A percentile compares a stretch with the other conserved stretches of the same genome.
These are phyloP conservation scores for Hypoxylon perforatum DNA, from an alignment of 495 filamentous ascomycete species.

Conservation along the genomic window DNA sequence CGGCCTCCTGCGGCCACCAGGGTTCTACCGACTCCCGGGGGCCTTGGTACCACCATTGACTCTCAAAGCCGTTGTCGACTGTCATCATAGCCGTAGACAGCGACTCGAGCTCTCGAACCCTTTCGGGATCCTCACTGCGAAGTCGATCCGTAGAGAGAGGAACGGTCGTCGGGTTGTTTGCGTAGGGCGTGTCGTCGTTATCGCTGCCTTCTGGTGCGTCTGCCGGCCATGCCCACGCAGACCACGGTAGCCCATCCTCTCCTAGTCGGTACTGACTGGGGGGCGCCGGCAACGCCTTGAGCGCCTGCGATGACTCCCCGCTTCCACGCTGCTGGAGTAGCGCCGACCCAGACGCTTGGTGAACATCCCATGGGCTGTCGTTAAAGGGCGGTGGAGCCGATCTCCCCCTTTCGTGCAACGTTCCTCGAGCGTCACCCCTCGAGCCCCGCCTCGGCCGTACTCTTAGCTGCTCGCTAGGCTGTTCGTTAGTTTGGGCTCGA, in stretches of 20 bases:
- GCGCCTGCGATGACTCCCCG: slow-evolving; percentile 34
- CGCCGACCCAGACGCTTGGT: slow-evolving; percentile 34
- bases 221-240: slow-evolving; percentile 49
- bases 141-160: slow-evolving; percentile 26
- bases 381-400: slow-evolving; percentile 59
- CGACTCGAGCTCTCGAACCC: slow-evolving; percentile 57
- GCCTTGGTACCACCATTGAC: slow-evolving; percentile 63
- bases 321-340: slow-evolving; percentile 23
- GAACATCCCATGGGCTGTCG: slow-evolving; percentile 56
- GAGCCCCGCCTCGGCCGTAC: slow-evolving; percentile 44
- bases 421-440: slow-evolving; percentile 26
- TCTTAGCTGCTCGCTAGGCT: slow-evolving; percentile 35
- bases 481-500: slow-evolving; percentile 26
- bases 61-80: slow-evolving; percentile 64
- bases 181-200: slow-evolving; percentile 14
- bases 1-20: slow-evolving; percentile 23
- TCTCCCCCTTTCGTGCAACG: slow-evolving; percentile 52
- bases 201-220: slow-evolving; percentile 20
- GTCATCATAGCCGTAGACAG: slow-evolving; percentile 66
- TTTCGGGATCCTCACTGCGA: slow-evolving; percentile 35
- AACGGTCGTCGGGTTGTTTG: slow-evolving; percentile 34
- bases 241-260: slow-evolving; percentile 59
- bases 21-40: slow-evolving; percentile 37
- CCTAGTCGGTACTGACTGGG: slow-evolving; percentile 57
- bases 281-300: slow-evolving; percentile 53